A percentile compares a stretch with the other conserved stretches of the same genome.
These are phyloP conservation scores for Syzygium syzygioides DNA, from an alignment of 441 rosid genomes.

Conservation along the genomic window DNA sequence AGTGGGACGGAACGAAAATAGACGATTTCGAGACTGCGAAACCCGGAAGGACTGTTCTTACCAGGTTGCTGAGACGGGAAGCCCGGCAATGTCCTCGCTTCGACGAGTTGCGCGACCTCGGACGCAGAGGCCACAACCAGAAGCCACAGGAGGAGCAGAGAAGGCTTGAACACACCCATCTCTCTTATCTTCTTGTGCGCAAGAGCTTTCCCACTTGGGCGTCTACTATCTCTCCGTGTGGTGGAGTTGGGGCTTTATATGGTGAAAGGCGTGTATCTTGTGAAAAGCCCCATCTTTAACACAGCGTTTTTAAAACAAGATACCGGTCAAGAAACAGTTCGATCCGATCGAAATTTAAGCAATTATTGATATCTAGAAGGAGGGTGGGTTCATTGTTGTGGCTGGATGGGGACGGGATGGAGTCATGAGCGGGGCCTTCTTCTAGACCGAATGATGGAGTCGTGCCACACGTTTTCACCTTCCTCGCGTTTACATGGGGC, in stretches of 20 bases:
- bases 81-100: constrained; percentile 28
- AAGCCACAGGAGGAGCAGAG: constrained; percentile 14
- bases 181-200: background rate
- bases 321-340: background rate
- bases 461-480: constrained; percentile 12
- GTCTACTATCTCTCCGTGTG: background rate
- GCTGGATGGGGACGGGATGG: background rate
- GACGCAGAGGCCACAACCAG: constrained; percentile 5
- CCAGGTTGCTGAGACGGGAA: constrained; percentile 16
- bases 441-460: constrained; percentile 1
- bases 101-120: constrained; percentile 1
- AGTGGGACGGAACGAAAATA: background rate
- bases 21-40: background rate
- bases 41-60: background rate
- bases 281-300: no score
- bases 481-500: constrained; percentile 6
- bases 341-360: background rate
- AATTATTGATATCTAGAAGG: background rate
- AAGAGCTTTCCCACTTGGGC: background rate
- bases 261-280: background rate
- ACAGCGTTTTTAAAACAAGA: background rate
- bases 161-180: constrained; percentile 15
- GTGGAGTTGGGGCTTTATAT: background rate
- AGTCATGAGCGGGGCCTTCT: background rate
- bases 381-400: background rate